phyloP scores from a whole-genome alignment of 805 yeast species.

The Wickerhamiella bombiphila region DNA sequence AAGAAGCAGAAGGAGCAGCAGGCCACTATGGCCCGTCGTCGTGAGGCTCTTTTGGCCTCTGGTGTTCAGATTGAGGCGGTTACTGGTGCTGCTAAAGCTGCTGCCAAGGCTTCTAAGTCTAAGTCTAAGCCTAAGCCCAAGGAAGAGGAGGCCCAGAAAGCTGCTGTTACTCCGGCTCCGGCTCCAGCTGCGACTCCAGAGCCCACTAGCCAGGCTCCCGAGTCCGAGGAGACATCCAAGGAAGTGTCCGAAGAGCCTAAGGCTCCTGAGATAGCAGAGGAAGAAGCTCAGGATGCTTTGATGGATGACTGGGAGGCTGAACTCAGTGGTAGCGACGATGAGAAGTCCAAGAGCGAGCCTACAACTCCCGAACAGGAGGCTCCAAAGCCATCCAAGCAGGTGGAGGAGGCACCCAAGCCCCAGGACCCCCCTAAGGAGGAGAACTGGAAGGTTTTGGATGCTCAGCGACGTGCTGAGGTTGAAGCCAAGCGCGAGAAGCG shows the following conservation, averaged over 20 bases:
- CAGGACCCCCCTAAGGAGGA: constrained; percentile 8
- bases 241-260: constrained; percentile 13
- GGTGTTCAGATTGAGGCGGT: constrained; percentile 69
- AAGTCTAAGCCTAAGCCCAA: constrained; percentile 16
- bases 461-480: constrained; percentile 28
- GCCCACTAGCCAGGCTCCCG: constrained; percentile 14
- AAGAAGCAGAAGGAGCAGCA: constrained; percentile 93
- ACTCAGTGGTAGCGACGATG: constrained; percentile 35
- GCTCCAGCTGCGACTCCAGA: constrained; percentile 12
- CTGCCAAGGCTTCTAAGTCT: constrained; percentile 50
- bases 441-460: constrained; percentile 22
- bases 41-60: constrained; percentile 64
- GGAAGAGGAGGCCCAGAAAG: constrained; percentile 13
- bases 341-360: constrained; percentile 9
- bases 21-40: constrained; percentile 72
- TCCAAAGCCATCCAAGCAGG: constrained; percentile 14
- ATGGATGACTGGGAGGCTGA: constrained; percentile 80
- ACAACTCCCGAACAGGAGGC: constrained; percentile 8
- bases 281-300: constrained; percentile 35
- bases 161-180: constrained; percentile 8
- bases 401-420: constrained; percentile 14
- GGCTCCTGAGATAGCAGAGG: constrained; percentile 19
- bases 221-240: constrained; percentile 6
- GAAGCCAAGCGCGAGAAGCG: constrained; percentile 28
- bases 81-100: constrained; percentile 31